Evolutionary conservation across 2,329 filamentous ascomycete species (phyloP), one percentile per base, ranked within the genome.

Genomic region (Colletotrichum musae): DNA sequence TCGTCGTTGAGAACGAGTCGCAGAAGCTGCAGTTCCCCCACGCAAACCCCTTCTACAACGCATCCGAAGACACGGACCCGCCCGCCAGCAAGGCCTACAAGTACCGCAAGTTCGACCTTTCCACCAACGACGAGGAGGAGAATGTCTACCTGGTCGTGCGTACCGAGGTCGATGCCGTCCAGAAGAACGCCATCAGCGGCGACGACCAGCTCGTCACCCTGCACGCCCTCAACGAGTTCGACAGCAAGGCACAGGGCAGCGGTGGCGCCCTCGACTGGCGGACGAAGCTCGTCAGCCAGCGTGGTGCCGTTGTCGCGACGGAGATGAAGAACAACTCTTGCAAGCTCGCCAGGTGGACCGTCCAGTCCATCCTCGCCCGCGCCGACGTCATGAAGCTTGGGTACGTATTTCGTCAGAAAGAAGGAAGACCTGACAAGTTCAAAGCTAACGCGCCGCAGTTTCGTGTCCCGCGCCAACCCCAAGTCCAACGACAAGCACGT

Each of bases 281-380:
- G 80, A 92, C 91, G 74, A 99, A 99, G 89, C 89, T 99, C 70
- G 93, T 93, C 73, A 94, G 92, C 76, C 95, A 98, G 86, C 93
- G 96, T 77, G 96, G 96, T 90, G 96, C 96, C 66, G 95, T 99
- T 51, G 93, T 99, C 28, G 96, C 96, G 21, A 99, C 96, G 13
- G 96, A 99, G 87, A 99, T 99, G 96, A 99, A 99, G 93, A 99
- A 99, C 90, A 99, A 99, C 89, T 94, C 91, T 79, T 97, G 94
- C 92, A 99, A 99, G 88, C 91, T 99, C 72, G 96, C 96, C 68
- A 89, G 96, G 80, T 99, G 96, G 96, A 97, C 96, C 39, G 94
- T 95, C 51, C 96, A 99, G 87, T 94, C 93, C 78, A 98, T 99
- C 78, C 90, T 99, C 68, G 95, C 95, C 80, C 95, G 95, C 85